Percentiles rank a stretch among this genome's conserved stretches.
phyloP scores from a whole-genome alignment of 1,284 basidiomycete species.

The Cronartium quercuum region DNA sequence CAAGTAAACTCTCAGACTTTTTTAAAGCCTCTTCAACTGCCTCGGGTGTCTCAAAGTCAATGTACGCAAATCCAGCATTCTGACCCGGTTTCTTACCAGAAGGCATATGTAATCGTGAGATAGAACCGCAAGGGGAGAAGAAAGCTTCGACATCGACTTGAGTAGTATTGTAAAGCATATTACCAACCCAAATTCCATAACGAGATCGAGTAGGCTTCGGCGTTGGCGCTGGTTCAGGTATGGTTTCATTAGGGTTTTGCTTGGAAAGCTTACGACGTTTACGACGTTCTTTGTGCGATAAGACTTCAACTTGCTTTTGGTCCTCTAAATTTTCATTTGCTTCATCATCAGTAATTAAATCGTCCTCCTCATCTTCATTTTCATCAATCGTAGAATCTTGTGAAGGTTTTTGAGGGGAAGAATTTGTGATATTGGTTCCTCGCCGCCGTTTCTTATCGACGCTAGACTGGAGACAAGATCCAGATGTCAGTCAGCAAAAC shows the following conservation, averaged over 20 bases:
- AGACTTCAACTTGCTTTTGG: not conserved
- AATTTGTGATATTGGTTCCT: too few relatives aligned
- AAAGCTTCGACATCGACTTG: conserved; percentile 3
- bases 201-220: not conserved
- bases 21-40: conserved; percentile 68
- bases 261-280: conserved; percentile 17
- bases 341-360: too few relatives aligned
- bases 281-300: conserved; percentile 26
- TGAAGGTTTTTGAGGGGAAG: too few relatives aligned
- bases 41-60: conserved; percentile 77
- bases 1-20: conserved; percentile 70
- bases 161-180: conserved; percentile 14
- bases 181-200: conserved; percentile 29
- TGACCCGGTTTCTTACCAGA: not conserved
- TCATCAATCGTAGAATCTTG: too few relatives aligned
- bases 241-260: not conserved
- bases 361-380: too few relatives aligned
- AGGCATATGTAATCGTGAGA: conserved; percentile 16
- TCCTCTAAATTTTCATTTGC: too few relatives aligned
- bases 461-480: too few relatives aligned
- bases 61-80: conserved; percentile 68
- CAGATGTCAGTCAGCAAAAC: too few relatives aligned
- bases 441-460: too few relatives aligned
- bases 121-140: not conserved
- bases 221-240: not conserved